phyloP scores from a whole-genome alignment of 805 yeast genomes.

The Blastobotrys robertii region DNA sequence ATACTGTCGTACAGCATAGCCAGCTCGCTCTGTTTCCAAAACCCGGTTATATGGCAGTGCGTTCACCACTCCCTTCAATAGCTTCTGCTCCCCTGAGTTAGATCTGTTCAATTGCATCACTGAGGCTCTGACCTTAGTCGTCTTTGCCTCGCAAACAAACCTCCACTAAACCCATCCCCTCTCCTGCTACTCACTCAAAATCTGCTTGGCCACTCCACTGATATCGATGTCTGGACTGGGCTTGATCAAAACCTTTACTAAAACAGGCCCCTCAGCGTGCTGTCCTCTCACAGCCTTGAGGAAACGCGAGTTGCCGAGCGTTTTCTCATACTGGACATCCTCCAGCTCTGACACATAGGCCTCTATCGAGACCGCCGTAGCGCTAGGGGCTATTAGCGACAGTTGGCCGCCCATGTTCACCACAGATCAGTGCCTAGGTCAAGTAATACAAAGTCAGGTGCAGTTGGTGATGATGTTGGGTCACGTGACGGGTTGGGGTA shows the following conservation, averaged over 20 bases:
- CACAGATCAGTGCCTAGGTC: neutral
- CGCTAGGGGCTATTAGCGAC: slow-evolving; percentile 79
- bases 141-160: too few relatives aligned
- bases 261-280: slow-evolving; percentile 60
- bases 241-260: slow-evolving; percentile 76
- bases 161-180: too few relatives aligned
- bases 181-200: slow-evolving; percentile 13
- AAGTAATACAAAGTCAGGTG: too few relatives aligned
- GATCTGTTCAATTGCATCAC: neutral
- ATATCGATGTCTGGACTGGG: slow-evolving; percentile 36
- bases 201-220: slow-evolving; percentile 14
- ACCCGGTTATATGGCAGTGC: slow-evolving; percentile 63
- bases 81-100: slow-evolving; percentile 29
- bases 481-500: too few relatives aligned
- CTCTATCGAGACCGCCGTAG: slow-evolving; percentile 84
- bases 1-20: slow-evolving; percentile 77
- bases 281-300: slow-evolving; percentile 76
- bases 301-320: slow-evolving; percentile 73
- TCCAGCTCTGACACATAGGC: slow-evolving; percentile 79
- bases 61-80: slow-evolving; percentile 45
- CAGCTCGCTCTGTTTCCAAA: slow-evolving; percentile 85
- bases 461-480: neutral
- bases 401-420: slow-evolving; percentile 72
- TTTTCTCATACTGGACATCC: slow-evolving; percentile 63
- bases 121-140: slow-evolving; percentile 19